Conservation (phyloP, 768 basidiomycete species). For the Russula lepida region DNA sequence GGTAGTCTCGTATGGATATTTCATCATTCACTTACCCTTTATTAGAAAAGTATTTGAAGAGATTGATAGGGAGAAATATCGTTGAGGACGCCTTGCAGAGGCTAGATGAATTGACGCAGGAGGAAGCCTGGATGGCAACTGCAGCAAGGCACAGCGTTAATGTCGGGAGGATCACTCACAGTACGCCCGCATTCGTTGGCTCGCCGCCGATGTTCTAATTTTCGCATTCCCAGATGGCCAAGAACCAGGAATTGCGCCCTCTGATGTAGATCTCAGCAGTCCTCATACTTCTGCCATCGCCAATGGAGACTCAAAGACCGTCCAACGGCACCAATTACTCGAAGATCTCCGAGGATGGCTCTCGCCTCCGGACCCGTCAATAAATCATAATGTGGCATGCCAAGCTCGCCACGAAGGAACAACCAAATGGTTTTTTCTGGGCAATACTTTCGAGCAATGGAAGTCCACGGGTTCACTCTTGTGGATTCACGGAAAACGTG, state of each 20-base stretch:
- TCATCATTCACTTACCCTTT: background rate
- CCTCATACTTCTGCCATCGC: background rate
- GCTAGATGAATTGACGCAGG: background rate
- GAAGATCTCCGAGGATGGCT: background rate
- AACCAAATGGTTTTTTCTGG: background rate
- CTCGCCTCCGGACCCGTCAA: background rate
- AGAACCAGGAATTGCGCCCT: background rate
- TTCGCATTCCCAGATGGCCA: background rate
- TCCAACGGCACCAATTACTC: background rate
- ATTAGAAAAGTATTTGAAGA: background rate
- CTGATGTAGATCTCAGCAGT: background rate
- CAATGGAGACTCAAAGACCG: background rate
- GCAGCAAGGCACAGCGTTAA: background rate
- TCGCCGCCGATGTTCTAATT: background rate
- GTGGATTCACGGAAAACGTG: conserved; percentile 6
- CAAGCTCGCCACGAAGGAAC: background rate
- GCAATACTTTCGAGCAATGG: background rate
- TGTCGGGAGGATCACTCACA: background rate
- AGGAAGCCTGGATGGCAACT: background rate
- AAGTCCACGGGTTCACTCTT: background rate
- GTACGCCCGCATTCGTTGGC: background rate
- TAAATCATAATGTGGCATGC: background rate
- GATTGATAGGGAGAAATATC: background rate
- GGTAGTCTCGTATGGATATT: background rate
- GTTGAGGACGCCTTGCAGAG: background rate